Evolutionary conservation across 495 filamentous ascomycete genomes (phyloP), one percentile per base, ranked within the genome.

Genomic region (Penicillium paradoxum): DNA sequence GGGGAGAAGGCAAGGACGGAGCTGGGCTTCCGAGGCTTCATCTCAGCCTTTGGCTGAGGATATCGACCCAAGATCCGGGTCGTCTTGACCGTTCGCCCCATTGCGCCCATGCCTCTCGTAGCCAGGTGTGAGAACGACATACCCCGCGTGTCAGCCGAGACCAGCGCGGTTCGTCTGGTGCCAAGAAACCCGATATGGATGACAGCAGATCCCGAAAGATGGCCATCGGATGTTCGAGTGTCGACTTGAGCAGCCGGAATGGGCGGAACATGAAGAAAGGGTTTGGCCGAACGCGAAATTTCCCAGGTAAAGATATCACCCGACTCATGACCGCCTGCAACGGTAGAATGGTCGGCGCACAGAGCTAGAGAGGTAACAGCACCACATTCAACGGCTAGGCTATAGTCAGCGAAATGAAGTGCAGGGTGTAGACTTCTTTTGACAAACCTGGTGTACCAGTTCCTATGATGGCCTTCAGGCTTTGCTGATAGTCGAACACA

Each of bases 61-160:
- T 97, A 99, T 38, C 93, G 84, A 15, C 93, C 93, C 32, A 99
- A 72, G 40, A 97, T 91, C 54, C 95, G 80, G 9, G 87, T 90
- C 8, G 89, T 92, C 70, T 89, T 96, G 49, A 99, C 87, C 1
- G 82, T 86, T 56, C 93, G 83, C 10, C 83, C 90, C 32, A 97
- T 78, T 21, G 90, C 79, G 7, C 95, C 92, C 55, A 92, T 85
- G 17, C 93, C 93, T 55, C 93, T 75, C 13, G 91, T 96, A 24
- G 93, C 95, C 27, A 97, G 78, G 68, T 97, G 95, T 6, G 95
- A 96, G 66, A 99, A 99, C 8, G 92, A 91, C 93, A 99, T 97
- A 39, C 93, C 93, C 34, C 81, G 80, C 60, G 92, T 90, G 66
- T 99, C 91, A 1, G 92, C 92, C n/a, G 93, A 99, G 22, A 96